Base-by-base conservation (phyloP, 2,329 filamentous ascomycete genomes). In the Botrytis elliptica region DNA sequence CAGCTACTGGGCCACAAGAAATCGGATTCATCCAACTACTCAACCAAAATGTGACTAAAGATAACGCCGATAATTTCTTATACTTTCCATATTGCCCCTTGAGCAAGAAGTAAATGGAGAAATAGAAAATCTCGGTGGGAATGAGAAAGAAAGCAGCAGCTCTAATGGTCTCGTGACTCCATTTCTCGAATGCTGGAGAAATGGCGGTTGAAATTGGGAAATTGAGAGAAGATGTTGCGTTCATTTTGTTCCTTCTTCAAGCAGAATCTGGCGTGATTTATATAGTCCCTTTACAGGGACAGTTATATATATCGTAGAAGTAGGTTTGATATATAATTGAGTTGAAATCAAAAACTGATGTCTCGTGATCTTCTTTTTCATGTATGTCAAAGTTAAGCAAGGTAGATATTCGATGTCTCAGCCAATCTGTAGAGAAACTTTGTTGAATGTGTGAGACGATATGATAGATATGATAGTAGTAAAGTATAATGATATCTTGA, bases 91-190 rank as follows among this genome's bases (percentile, higher is more conserved):
- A 68, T 14, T 70, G 68, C 20, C 76, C 75, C 52, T 81, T 81
- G 3, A 75, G 44, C 25, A 77, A 73, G 74, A 79, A 81, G 38
- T 81, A 81, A 72, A 82, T 78, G 1, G 81, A 78, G 59, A 81
- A 81, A 65, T 81, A 82, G 29, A 81, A 75, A 1, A 81, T 74
- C 49, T 80, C 77, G 25, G 72, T 70, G 8, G 81, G 80, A 14
- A 81, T 75, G 6, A 81, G 72, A 18, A 80, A 73, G 67, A 78
- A 81, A 18, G 76, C 73, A 20, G 75, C 40, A 5, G 78, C 78
- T 76, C 75, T 79, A 29, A 76, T 75, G 8, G 77, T 70, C 55
- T 81, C 79, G 76, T 78, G 75, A 40, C 77, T 76, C 22, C 79
- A 64, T 44, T 77, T 77, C 42, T 77, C 76, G 42, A 80, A 67